phyloP scores from a whole-genome alignment of 768 basidiomycete genomes.

The Rossbeevera mucosa region DNA sequence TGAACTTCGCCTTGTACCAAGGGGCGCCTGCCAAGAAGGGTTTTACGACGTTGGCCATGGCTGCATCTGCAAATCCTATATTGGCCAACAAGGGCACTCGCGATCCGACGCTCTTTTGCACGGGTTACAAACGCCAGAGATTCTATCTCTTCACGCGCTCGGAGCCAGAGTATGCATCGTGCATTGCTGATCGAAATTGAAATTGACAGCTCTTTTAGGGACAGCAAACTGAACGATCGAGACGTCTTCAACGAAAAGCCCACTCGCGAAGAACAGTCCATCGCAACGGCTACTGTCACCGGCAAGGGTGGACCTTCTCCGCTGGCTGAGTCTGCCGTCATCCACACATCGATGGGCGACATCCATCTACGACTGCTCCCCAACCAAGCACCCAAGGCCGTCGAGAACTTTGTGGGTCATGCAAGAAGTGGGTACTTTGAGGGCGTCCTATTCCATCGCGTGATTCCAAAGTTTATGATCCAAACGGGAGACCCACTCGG shows the following conservation, averaged over 20 bases:
- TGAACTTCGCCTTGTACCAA: conserved; percentile 88
- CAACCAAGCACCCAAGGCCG: conserved; percentile 86
- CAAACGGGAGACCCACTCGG: conserved; percentile 96
- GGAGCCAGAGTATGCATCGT: conserved; percentile 72
- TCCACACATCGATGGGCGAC: conserved; percentile 95
- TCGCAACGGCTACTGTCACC: conserved; percentile 58
- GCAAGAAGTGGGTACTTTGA: conserved; percentile 89
- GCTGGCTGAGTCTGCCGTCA: conserved; percentile 74
- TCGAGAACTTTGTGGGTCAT: conserved; percentile 97
- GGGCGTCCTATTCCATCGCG: conserved; percentile 91
- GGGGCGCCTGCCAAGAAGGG: conserved; percentile 88
- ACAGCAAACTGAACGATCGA: conserved; percentile 82
- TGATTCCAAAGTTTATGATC: conserved; percentile 98
- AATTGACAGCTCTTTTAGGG: conserved; percentile 39
- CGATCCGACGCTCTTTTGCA: conserved; percentile 91
- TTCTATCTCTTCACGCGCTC: conserved; percentile 94
- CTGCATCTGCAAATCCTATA: conserved; percentile 92
- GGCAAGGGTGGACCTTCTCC: conserved; percentile 58
- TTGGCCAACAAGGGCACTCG: conserved; percentile 77
- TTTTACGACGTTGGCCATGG: conserved; percentile 86
- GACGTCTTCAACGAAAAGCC: conserved; percentile 99
- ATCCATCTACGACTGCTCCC: conserved; percentile 89
- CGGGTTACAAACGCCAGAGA: conserved; percentile 86
- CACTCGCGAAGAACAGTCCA: conserved; percentile 90
- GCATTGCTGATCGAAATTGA: background rate